A percentile compares a stretch with the other conserved stretches of the same genome.
These are phyloP conservation scores for Cerrena zonata DNA, from an alignment of 1,284 basidiomycete genomes.

Conservation along the genomic window DNA sequence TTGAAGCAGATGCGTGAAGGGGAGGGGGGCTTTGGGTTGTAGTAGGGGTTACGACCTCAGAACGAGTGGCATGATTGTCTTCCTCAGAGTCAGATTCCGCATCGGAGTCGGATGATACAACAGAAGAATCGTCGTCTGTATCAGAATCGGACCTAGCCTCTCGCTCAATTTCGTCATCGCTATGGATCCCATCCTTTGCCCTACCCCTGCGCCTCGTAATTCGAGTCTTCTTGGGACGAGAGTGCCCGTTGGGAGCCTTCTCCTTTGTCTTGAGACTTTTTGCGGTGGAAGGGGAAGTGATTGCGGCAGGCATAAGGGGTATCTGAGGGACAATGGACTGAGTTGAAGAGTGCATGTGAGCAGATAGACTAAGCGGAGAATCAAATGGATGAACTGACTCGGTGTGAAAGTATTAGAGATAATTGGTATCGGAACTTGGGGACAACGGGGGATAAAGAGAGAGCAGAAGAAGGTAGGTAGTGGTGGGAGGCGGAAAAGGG, in stretches of 20 bases:
- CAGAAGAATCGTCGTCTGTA: constrained; percentile 53
- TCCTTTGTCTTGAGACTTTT: constrained; percentile 2
- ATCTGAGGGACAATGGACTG: constrained; percentile 1
- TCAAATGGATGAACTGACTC: constrained; percentile 4
- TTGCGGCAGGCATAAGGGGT: constrained; percentile 6
- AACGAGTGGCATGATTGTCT: constrained; percentile 41
- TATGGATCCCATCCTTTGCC: constrained; percentile 49
- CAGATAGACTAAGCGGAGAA: not conserved
- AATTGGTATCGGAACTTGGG: not conserved
- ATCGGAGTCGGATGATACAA: constrained; percentile 54
- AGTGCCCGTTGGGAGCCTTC: not conserved
- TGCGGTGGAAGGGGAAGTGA: not conserved
- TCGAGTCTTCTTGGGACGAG: constrained; percentile 35
- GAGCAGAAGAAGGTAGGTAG: constrained; percentile 1
- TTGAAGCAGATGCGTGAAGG: constrained; percentile 24
- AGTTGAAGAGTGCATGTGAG: constrained; percentile 1
- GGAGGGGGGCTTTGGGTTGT: constrained; percentile 55
- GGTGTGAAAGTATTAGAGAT: not conserved
- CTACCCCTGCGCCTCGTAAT: constrained; percentile 46
- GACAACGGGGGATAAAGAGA: not conserved
- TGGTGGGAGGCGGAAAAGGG: not conserved
- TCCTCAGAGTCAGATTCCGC: constrained; percentile 64
- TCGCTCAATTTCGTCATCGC: constrained; percentile 70
- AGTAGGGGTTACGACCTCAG: constrained; percentile 54
- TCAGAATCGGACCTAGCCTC: constrained; percentile 62